Conservation (phyloP, 2,329 filamentous ascomycete species). For the Calonectria naviculata region DNA sequence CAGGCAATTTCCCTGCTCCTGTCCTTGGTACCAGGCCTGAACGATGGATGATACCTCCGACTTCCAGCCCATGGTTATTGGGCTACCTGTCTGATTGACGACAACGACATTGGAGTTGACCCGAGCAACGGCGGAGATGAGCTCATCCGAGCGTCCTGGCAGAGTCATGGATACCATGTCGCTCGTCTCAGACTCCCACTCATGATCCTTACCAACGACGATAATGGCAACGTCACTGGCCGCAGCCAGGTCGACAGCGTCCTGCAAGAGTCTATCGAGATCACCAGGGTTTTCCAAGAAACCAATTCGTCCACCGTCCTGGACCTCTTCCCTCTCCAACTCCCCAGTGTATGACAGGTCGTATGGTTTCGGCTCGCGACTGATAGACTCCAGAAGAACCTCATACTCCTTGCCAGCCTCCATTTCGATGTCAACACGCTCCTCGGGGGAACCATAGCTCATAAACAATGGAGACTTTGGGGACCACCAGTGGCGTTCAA, state of each 20-base stretch:
- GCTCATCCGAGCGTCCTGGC: slow-evolving; percentile 18
- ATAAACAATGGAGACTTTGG: slow-evolving; percentile 30
- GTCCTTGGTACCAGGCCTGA: slow-evolving; percentile 38
- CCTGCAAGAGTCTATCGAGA: slow-evolving; percentile 20
- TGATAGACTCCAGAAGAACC: slow-evolving; percentile 23
- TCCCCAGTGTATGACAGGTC: slow-evolving; percentile 22
- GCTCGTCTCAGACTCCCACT: slow-evolving; percentile 29
- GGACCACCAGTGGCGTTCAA: slow-evolving; percentile 30
- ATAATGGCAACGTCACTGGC: slow-evolving; percentile 21
- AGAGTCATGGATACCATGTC: slow-evolving; percentile 27
- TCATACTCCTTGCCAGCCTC: slow-evolving; percentile 20
- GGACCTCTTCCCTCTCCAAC: slow-evolving; percentile 26
- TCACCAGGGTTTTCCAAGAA: slow-evolving; percentile 28
- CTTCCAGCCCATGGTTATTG: slow-evolving; percentile 48
- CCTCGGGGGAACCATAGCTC: slow-evolving; percentile 28
- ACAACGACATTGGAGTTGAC: slow-evolving; percentile 20
- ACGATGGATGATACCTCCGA: slow-evolving; percentile 46
- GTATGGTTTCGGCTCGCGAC: slow-evolving; percentile 27
- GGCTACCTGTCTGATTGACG: slow-evolving; percentile 32
- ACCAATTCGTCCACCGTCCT: slow-evolving; percentile 27
- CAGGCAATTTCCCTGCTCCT: slow-evolving; percentile 33
- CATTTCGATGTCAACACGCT: slow-evolving; percentile 24
- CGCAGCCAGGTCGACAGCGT: slow-evolving; percentile 12
- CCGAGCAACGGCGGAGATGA: slow-evolving; percentile 14
- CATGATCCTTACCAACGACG: slow-evolving; percentile 26